Evolutionary conservation across 108 stramenopile species (phyloP).

Genomic region (Cyclotella cryptica): DNA sequence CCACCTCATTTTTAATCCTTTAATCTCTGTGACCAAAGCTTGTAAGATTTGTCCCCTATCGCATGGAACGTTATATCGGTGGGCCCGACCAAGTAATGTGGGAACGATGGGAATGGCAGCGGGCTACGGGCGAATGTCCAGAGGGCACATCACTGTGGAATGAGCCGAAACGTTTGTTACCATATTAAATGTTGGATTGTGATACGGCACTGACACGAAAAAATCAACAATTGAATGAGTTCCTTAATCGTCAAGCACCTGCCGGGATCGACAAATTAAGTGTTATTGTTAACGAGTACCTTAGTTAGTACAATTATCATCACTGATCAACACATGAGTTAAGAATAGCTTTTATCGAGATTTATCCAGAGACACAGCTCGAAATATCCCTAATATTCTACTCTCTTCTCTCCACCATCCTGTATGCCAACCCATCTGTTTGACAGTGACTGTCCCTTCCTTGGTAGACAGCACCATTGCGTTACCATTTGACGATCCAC

Average conservation of each 20-base stretch:
- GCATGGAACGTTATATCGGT: constrained; percentile 63
- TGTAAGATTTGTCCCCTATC: constrained; percentile 54
- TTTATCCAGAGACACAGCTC: constrained; percentile 67
- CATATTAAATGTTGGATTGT: constrained; percentile 28
- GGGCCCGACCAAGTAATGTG: constrained; percentile 63
- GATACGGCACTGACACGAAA: no score
- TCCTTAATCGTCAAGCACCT: no score
- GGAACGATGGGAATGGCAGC: constrained; percentile 69
- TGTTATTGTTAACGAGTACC: no score
- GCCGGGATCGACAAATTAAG: no score
- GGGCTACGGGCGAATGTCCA: constrained; percentile 9
- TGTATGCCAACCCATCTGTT: constrained; percentile 85
- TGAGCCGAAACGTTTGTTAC: constrained; percentile 31
- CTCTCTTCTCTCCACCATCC: constrained; percentile 83
- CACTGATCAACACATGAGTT: no score
- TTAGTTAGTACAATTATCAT: no score
- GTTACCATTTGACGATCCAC: background rate
- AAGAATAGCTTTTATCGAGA: no score
- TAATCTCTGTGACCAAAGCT: no score
- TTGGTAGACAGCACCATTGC: constrained; percentile 60
- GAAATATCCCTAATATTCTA: constrained; percentile 72
- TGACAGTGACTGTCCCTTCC: constrained; percentile 72
- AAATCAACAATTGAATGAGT: no score
- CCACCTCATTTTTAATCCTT: no score
- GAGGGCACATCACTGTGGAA: no score